Base-by-base conservation (phyloP, 306 rosid genomes). In the Fragaria iinumae region DNA sequence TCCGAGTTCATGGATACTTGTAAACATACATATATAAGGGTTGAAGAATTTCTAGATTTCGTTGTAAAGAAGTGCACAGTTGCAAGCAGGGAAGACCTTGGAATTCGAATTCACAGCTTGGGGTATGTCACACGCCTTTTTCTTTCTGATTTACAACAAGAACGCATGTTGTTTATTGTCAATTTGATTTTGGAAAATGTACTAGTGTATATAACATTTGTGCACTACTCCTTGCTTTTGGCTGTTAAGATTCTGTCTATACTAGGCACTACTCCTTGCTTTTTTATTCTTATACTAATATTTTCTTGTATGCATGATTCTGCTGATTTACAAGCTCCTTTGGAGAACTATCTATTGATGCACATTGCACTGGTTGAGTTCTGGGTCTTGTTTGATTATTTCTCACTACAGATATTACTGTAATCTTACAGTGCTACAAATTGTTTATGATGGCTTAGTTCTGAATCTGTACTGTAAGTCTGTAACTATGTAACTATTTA, bases 31-130 rank as follows among this genome's bases (percentile, higher is more conserved):
- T 80, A 84, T 20, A 49, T 93, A 52, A 73, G 48, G 52, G 83
- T 83, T 16, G 96, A 92, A 10, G 88, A 89, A 12, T 82, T 92
- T 79, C 80, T 94, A 85, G 91, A 90, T 77, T 94, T 89, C 83
- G 78, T 94, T 84, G 88, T 90, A 81, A 76, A 69, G 67, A 86
- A 84, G 83, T 80, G 68, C 41, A 82, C 85, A 7, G 87, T 88
- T 70, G 70, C 72, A 66, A 76, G 84, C 85, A 89, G 67, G 86
- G 97, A 89, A 86, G 69, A 75, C 85, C 97, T 94, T 56, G 95
- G 96, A 44, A 84, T 94, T 73, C 89, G 93, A 74, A 71, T 94
- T 85, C 90, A 88, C 74, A 87, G 80, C 80, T 77, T 94, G 80
- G 91, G 96, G 98, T 94, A 90, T 27, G 93, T 80, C 69, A 38